Evolutionary conservation across 305 asterid genomes (phyloP).

Genomic region (Coffea humblotiana): DNA sequence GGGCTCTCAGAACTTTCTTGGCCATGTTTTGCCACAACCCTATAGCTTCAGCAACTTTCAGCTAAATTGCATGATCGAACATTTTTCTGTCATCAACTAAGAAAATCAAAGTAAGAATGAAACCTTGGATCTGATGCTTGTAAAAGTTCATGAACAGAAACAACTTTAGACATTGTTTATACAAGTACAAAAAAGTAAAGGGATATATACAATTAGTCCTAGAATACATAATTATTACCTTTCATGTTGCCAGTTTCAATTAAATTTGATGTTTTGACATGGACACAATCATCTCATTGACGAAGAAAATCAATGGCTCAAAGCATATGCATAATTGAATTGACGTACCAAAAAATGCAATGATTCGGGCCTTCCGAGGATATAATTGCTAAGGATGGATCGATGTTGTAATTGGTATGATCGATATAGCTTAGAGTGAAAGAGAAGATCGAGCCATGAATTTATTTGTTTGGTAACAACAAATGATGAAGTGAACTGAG

Average conservation of each 20-base stretch:
- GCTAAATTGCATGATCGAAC: constrained; percentile 30
- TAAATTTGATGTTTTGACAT: constrained; percentile 15
- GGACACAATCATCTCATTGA: background rate
- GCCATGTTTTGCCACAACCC: constrained; percentile 31
- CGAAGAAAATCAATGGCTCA: background rate
- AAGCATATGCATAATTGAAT: background rate
- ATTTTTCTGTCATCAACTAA: constrained; percentile 42
- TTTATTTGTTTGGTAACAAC: background rate
- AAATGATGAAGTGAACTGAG: constrained; percentile 2
- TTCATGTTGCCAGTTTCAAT: constrained; percentile 13
- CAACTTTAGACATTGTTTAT: constrained; percentile 37
- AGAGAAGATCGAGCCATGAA: constrained; percentile 6
- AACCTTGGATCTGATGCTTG: constrained; percentile 57
- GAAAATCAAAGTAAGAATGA: constrained; percentile 23
- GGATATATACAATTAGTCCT: constrained; percentile 30
- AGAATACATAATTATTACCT: constrained; percentile 19
- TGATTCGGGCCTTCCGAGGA: background rate
- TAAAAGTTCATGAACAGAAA: constrained; percentile 15
- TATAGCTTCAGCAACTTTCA: constrained; percentile 29
- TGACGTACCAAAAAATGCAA: constrained; percentile 3
- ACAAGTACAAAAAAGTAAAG: constrained; percentile 21
- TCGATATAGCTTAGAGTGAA: constrained; percentile 19
- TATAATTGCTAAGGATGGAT: background rate
- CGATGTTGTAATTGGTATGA: constrained; percentile 10
- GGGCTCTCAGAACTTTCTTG: constrained; percentile 22